Evolutionary conservation across 169 alveolate genomes (phyloP).

Genomic region (Plasmodium blacklocki): DNA sequence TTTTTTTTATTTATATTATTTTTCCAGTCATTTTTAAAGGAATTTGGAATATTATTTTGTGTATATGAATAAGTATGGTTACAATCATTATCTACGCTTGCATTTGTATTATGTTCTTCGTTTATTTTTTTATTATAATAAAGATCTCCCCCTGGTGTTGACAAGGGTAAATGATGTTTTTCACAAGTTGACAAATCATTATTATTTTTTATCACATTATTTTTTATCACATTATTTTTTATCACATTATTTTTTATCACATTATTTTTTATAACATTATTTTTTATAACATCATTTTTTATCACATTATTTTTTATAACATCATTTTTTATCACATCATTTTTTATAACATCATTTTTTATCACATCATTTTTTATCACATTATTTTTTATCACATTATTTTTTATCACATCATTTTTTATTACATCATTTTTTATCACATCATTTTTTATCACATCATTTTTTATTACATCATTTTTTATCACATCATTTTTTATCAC

Average conservation of each 20-base stretch:
- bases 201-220: too few relatives aligned
- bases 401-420: too few relatives aligned
- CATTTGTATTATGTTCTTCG: too few relatives aligned
- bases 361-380: background rate
- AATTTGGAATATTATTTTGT: background rate
- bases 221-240: background rate
- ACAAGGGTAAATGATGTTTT: background rate
- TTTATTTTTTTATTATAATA: too few relatives aligned
- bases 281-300: too few relatives aligned
- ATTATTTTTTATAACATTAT: too few relatives aligned
- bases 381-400: background rate
- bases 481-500: background rate
- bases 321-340: background rate
- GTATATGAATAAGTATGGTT: too few relatives aligned
- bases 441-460: background rate
- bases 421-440: too few relatives aligned
- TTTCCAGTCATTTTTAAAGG: background rate
- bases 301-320: too few relatives aligned
- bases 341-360: background rate
- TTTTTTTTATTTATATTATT: constrained; percentile 13
- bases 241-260: background rate
- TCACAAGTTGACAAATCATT: too few relatives aligned
- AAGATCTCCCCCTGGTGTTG: background rate
- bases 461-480: background rate
- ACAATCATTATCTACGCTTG: too few relatives aligned